These are phyloP conservation scores for Ceratobasidium sp. DNA, from an alignment of 1,284 basidiomycete species.

Conservation along the genomic window DNA sequence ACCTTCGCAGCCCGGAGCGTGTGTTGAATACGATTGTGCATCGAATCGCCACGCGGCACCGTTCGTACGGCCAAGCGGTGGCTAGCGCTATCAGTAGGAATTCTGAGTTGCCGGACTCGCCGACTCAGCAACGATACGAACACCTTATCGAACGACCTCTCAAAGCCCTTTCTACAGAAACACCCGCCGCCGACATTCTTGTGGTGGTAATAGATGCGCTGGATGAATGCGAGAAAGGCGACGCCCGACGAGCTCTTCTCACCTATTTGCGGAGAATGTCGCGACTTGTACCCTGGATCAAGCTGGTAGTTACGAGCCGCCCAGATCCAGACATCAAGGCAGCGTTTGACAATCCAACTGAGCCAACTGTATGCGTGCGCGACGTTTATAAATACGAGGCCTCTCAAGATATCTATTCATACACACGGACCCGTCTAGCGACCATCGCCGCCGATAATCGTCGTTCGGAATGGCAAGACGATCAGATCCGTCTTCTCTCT, in stretches of 20 bases:
- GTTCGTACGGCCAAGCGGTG: neutral
- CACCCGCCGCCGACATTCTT: neutral
- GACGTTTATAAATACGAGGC: neutral
- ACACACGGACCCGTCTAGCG: neutral
- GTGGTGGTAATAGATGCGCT: neutral
- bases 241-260: neutral
- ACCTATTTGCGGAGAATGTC: neutral
- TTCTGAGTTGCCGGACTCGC: neutral
- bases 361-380: neutral
- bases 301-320: neutral
- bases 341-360: neutral
- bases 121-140: neutral
- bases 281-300: neutral
- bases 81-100: slow-evolving; percentile 1
- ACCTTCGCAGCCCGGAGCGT: slow-evolving; percentile 22
- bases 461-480: neutral
- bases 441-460: neutral
- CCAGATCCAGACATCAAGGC: neutral
- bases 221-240: neutral
- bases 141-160: neutral
- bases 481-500: neutral
- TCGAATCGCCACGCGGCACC: slow-evolving; percentile 3
- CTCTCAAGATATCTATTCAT: neutral
- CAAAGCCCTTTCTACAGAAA: neutral
- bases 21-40: slow-evolving; percentile 29